Evolutionary conservation across 768 basidiomycete species (phyloP).

Genomic region (Rossbeevera mucosa): DNA sequence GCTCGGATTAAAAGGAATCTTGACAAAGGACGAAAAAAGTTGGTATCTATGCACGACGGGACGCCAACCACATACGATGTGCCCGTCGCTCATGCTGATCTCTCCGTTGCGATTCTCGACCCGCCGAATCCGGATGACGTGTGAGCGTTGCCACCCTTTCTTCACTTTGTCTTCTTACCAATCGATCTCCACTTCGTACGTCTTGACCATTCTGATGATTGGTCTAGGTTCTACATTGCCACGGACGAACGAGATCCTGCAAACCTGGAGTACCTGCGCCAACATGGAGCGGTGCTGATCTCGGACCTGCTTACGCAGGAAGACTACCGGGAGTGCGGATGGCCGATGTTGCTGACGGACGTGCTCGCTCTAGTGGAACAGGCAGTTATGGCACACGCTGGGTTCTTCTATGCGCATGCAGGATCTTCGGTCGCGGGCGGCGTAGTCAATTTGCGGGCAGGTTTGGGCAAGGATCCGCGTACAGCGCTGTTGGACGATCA

Average conservation of each 20-base stretch:
- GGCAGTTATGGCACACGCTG: slow-evolving; percentile 30
- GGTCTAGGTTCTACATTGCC: slow-evolving; percentile 31
- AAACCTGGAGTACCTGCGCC: slow-evolving; percentile 29
- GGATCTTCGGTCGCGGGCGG: slow-evolving; percentile 37
- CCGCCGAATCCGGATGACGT: neutral
- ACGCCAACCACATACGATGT: neutral
- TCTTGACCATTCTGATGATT: neutral
- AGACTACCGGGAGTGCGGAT: slow-evolving; percentile 37
- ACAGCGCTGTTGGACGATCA: slow-evolving; percentile 28
- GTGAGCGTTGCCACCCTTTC: neutral
- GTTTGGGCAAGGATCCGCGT: slow-evolving; percentile 36
- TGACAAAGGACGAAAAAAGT: neutral
- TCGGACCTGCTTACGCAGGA: slow-evolving; percentile 40
- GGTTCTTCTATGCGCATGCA: slow-evolving; percentile 41
- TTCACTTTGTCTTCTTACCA: neutral
- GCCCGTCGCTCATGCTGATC: neutral
- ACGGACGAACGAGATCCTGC: slow-evolving; percentile 40
- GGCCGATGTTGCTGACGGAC: slow-evolving; percentile 42
- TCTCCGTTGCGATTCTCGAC: neutral
- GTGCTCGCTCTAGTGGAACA: slow-evolving; percentile 43
- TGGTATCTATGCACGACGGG: neutral
- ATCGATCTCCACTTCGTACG: neutral
- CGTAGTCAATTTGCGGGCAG: slow-evolving; percentile 38
- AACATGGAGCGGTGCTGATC: slow-evolving; percentile 38
- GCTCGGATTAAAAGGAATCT: neutral